These are phyloP conservation scores for Talaromyces adpressus DNA, from an alignment of 495 filamentous ascomycete species.

Conservation along the genomic window DNA sequence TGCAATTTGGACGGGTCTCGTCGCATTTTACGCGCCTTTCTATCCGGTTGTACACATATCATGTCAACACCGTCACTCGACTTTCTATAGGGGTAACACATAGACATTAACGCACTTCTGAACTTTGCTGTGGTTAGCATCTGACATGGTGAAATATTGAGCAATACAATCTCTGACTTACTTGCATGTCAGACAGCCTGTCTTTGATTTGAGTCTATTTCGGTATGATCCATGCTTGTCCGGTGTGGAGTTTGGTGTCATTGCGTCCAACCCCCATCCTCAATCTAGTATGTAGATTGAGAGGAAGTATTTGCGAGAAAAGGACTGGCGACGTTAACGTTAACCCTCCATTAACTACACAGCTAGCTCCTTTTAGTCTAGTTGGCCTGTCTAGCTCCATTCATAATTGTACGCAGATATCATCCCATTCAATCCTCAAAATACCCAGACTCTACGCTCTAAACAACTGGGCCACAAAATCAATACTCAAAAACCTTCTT, in stretches of 20 bases:
- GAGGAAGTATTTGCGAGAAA: neutral
- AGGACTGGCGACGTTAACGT: neutral
- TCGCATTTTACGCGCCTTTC: constrained; percentile 43
- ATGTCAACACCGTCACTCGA: no score
- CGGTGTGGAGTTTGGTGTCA: neutral
- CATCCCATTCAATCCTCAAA: neutral
- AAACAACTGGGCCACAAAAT: no score
- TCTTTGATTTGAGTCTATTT: constrained; percentile 14
- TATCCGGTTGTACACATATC: no score
- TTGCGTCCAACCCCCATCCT: neutral
- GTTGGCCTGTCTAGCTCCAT: neutral
- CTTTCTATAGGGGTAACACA: no score
- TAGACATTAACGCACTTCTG: neutral
- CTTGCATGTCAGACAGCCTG: constrained; percentile 43
- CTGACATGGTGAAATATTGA: neutral
- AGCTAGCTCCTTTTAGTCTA: neutral
- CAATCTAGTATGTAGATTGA: neutral
- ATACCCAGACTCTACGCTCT: no score
- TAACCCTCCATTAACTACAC: neutral
- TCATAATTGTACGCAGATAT: neutral
- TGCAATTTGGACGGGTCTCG: constrained; percentile 34
- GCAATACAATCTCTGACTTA: constrained; percentile 10
- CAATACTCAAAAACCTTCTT: neutral
- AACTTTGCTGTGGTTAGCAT: neutral
- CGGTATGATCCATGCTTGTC: neutral